Evolutionary conservation across 768 basidiomycete genomes (phyloP), one percentile per base, ranked within the genome.

Genomic region (Calocybe cyanea): DNA sequence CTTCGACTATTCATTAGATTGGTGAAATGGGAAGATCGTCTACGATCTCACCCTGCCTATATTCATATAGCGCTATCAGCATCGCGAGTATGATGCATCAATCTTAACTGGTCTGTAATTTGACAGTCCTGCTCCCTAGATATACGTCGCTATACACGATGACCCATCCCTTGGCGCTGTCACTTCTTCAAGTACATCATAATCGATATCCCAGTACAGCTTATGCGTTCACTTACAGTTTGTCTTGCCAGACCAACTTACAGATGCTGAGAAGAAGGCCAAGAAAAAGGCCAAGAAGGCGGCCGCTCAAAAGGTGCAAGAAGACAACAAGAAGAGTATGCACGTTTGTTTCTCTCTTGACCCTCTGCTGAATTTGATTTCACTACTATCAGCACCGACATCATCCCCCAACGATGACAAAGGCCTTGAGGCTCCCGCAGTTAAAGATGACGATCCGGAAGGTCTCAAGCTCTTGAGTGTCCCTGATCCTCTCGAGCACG

Each of bases 241-340:
- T 36, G 35, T 7, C 11, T 21, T 25, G 25, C 14, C 53, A 80
- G 75, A 55, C 15, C 63, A 65, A 24, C 62, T 80, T 17, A 72
- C 80, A 3, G 82, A 78, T 19, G 77, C 77, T 4, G 84, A 83
- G 64, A 89, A 88, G 63, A 89, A 90, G 60, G 86, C 86, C 0
- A 83, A 83, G 61, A 90, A 89, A 65, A 92, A 87, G 63, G 88
- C 87, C 10, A 92, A 90, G 66, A 92, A 89, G 62, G 75, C n/a
- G n/a, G n/a, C 84, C 0, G 83, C 82, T 1, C 72, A 73, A 51
- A 87, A 82, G 56, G 70, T 70, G 0, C 72, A 78, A 50, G 86
- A 85, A 41, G 85, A 87, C 36, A 65, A 65, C 45, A 87, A 88
- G 65, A 90, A 90, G 70, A 72, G 88, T 87, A 53, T 42, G 60